Base-by-base conservation (phyloP, 148 eudicot species). In the Rhododendron molle region DNA sequence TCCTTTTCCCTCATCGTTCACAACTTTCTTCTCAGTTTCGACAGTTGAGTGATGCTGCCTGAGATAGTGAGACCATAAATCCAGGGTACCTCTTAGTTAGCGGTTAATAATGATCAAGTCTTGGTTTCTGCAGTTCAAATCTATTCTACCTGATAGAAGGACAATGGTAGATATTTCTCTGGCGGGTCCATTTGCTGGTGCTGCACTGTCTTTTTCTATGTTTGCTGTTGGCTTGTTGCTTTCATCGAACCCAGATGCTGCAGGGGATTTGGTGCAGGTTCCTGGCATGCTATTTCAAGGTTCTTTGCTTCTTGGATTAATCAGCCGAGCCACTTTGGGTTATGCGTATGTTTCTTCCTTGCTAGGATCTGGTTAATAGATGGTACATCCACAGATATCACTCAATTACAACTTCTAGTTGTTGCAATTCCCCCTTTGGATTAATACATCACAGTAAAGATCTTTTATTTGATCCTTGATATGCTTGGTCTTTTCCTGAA, bases 151-250 rank as follows among this genome's bases (percentile, higher is more conserved):
- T 28, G 96, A 97, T 91, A 89, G 95, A 82, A 95, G 93, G 89
- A 92, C 99, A 73, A 88, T 91, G 87, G 95, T 97, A 13, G 99
- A 97, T 83, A 91, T 97, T 83, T 97, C 99, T 26, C 87, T 97
- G 78, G 94, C 98, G n/a, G 99, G 99, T 49, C 99, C 99, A 38
- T 86, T 93, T 88, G 98, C 99, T 84, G 99, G 99, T 62, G 98
- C 96, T 87, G 89, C 91, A 67, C 86, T 97, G 34, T 94, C 99
- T 50, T 89, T 93, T 83, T 95, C 98, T 30, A 94, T 97, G 99
- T 94, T 97, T 85, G 88, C 89, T 72, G 96, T 97, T 88, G 99
- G 99, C 87, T 90, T 97, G 86, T 87, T 93, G 83, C 96, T 97
- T 82, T 94, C 99, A 69, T 90, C 93, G 77, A 93, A 94, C 86